Conservation (phyloP, 2,329 filamentous ascomycete genomes). For the Dothideomycetes sp. region DNA sequence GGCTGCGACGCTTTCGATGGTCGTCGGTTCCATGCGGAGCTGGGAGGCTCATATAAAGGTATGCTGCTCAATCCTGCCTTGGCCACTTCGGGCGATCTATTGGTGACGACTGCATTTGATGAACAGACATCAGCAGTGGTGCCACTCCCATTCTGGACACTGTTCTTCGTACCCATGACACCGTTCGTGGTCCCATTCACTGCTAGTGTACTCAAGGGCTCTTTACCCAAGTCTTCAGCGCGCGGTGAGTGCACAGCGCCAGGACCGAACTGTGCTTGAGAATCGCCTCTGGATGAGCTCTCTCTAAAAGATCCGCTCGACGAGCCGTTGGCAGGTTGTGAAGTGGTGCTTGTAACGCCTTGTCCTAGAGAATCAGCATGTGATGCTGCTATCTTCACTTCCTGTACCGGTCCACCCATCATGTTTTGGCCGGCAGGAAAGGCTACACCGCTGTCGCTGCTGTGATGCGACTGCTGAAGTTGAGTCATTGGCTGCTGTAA, state of each 20-base stretch:
- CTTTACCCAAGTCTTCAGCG: background rate
- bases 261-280: too few relatives aligned
- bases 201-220: constrained; percentile 2
- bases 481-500: constrained; percentile 2
- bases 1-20: constrained; percentile 5
- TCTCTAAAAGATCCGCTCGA: too few relatives aligned
- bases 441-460: background rate
- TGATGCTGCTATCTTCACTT: too few relatives aligned
- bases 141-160: background rate
- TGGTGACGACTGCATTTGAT: background rate
- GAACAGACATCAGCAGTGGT: background rate
- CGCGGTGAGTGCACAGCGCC: too few relatives aligned
- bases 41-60: constrained; percentile 6
- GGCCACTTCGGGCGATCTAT: constrained; percentile 2
- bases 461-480: background rate
- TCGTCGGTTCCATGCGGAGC: background rate
- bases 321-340: too few relatives aligned
- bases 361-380: background rate
- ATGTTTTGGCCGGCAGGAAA: background rate
- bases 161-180: background rate
- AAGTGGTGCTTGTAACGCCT: background rate
- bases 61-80: constrained; percentile 5
- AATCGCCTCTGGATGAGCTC: too few relatives aligned
- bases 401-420: background rate
- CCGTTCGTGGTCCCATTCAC: constrained; percentile 10